These are phyloP conservation scores for Aspergillus affinis DNA, from an alignment of 495 filamentous ascomycete species.

Conservation along the genomic window DNA sequence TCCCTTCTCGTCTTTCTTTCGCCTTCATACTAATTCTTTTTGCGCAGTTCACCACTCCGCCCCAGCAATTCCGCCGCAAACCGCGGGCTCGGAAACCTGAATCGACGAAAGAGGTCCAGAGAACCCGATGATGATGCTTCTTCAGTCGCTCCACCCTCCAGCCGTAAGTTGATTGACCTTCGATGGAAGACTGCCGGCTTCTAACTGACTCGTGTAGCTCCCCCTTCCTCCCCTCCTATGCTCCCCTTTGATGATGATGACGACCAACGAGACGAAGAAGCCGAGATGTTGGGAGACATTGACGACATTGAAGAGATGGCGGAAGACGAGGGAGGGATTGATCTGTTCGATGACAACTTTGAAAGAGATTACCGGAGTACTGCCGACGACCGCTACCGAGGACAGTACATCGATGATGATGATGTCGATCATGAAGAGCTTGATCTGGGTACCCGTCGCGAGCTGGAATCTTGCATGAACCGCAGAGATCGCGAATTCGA, in stretches of 20 bases:
- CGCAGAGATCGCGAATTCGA: slow-evolving; percentile 79
- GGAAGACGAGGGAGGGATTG: slow-evolving; percentile 90
- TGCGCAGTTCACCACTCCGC: slow-evolving; percentile 73
- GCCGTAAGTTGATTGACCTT: slow-evolving; percentile 52
- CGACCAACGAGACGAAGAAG: slow-evolving; percentile 69
- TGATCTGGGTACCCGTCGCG: slow-evolving; percentile 66
- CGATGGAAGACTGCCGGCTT: slow-evolving; percentile 22
- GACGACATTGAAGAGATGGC: slow-evolving; percentile 96
- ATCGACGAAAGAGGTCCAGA: slow-evolving; percentile 78
- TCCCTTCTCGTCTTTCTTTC: slow-evolving; percentile 10
- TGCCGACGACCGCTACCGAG: slow-evolving; percentile 65
- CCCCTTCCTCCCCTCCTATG: slow-evolving; percentile 47
- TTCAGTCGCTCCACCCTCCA: slow-evolving; percentile 69
- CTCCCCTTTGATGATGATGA: slow-evolving; percentile 70
- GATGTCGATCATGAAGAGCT: slow-evolving; percentile 75
- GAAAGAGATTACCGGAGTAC: slow-evolving; percentile 74
- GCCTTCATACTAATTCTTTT: slow-evolving; percentile 17
- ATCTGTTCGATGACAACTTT: slow-evolving; percentile 89
- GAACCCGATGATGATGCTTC: slow-evolving; percentile 75
- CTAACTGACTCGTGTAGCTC: slow-evolving; percentile 33
- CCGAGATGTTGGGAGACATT: slow-evolving; percentile 74
- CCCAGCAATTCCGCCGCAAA: slow-evolving; percentile 85
- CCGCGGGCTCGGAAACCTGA: slow-evolving; percentile 61
- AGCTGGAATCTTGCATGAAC: slow-evolving; percentile 80
- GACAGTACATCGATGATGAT: slow-evolving; percentile 70